Percentiles rank a stretch among this genome's conserved stretches.
Conservation (phyloP, 352 stramenopile species). For the Thraustotheca clavata region DNA sequence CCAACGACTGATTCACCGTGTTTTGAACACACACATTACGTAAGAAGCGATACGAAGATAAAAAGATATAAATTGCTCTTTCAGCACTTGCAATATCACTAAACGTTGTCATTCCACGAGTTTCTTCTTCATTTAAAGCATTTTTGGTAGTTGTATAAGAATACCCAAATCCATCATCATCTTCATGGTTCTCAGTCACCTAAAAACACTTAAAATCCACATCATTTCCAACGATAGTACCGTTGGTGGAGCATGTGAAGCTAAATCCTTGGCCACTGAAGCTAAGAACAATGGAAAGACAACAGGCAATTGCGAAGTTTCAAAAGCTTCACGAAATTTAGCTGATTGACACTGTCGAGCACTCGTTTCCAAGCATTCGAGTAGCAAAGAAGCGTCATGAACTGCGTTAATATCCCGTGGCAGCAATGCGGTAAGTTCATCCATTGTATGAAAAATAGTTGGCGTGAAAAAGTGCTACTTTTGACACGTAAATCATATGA, state of each 20-base stretch:
- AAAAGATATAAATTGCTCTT: conserved; percentile 29
- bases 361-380: background rate
- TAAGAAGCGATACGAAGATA: conserved; percentile 46
- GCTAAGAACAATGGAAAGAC: background rate
- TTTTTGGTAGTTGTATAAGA: conserved; percentile 40
- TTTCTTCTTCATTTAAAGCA: conserved; percentile 24
- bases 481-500: no score
- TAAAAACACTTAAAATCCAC: no score
- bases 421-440: background rate
- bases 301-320: background rate
- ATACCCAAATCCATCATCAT: conserved; percentile 62
- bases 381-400: background rate
- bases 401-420: background rate
- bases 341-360: background rate
- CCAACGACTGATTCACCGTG: conserved; percentile 41
- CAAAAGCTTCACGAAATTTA: background rate
- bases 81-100: background rate
- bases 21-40: conserved; percentile 56
- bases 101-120: conserved; percentile 24
- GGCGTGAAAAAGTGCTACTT: background rate
- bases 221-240: background rate
- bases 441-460: background rate
- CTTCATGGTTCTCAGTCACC: background rate
- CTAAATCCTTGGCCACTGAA: background rate
- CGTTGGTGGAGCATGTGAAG: background rate